Evolutionary conservation across 164 flowering plant species (phyloP), one percentile per base, ranked within the genome.

Genomic region (Akebia trifoliata): DNA sequence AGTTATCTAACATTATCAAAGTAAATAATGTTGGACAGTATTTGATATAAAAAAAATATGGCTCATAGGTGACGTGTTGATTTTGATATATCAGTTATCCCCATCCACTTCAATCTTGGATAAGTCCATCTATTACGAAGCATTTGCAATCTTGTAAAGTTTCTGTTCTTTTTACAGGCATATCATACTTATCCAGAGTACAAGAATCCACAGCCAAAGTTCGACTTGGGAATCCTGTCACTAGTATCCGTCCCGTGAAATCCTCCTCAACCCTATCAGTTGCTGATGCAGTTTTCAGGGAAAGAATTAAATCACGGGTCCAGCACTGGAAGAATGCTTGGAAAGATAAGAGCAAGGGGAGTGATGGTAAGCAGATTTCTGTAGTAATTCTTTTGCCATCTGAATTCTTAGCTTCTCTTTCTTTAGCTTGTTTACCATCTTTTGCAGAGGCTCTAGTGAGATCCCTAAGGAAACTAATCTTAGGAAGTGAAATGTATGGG

Each of bases 161-260:
- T n/a, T n/a, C n/a, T n/a, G n/a, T n/a, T n/a, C n/a, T n/a, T n/a
- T n/a, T n/a, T n/a, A 37, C 70, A 91, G 97, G 98, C 36, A 81
- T 91, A 54, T 86, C 96, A 48, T 91, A 88, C 70, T 64, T 91
- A 68, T 88, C 98, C 9, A 81, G 89, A 76, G 87, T 64, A 30
- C 96, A 91, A 69, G 98, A 91, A 68, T 74, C 79, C n/a, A 49
- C 61, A 2, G 76, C 80, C 18, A 80, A 67, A 71, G 44, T 51
- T 53, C 72, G 57, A 20, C 40, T 49, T 49, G 80, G 77, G 45
- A 79, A 64, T 69, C 67, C 77, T n/a, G 25, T 64, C 20, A 54
- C 65, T 36, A 24, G 48, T 56, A 54, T 45, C 4, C 29, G 59
- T 50, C 37, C 50, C 5, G 45, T 54, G 34, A 68, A 63, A 35